These are phyloP conservation scores for Thymus quinquecostatus DNA, from an alignment of 257 asterid genomes.

Conservation along the genomic window DNA sequence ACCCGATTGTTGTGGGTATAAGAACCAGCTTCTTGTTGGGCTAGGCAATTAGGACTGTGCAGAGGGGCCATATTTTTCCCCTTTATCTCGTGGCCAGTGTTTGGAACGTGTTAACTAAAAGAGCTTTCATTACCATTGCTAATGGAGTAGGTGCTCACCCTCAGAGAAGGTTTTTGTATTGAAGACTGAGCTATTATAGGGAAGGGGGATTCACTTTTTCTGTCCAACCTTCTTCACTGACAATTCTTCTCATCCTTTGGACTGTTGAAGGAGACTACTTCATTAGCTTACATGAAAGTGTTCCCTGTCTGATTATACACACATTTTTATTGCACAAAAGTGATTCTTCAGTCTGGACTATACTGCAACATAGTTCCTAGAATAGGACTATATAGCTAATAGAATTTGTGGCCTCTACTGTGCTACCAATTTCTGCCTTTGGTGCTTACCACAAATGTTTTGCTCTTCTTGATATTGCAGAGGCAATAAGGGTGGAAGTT, in stretches of 20 bases:
- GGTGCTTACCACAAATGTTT: constrained; percentile 24
- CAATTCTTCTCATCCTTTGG: background rate
- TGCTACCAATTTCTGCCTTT: constrained; percentile 23
- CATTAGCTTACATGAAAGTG: background rate
- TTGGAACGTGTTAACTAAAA: background rate
- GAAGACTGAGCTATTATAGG: too few species aligned
- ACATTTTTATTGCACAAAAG: constrained; percentile 15
- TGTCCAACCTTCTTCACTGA: background rate
- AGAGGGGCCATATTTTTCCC: background rate
- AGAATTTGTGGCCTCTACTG: constrained; percentile 24
- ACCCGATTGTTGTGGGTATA: constrained; percentile 10
- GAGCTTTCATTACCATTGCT: background rate
- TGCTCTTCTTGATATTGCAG: constrained; percentile 53
- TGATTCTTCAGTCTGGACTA: constrained; percentile 21
- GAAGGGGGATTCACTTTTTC: background rate
- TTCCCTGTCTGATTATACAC: background rate
- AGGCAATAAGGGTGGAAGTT: constrained; percentile 76
- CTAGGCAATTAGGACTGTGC: constrained; percentile 8
- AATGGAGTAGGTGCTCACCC: background rate
- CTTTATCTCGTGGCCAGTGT: background rate
- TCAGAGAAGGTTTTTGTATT: too few species aligned
- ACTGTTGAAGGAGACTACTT: background rate
- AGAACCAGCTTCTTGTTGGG: background rate
- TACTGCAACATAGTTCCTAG: constrained; percentile 17
- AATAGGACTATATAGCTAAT: background rate